Conservation (phyloP, 2,329 filamentous ascomycete genomes). For the Penicillium sclerotigenum region DNA sequence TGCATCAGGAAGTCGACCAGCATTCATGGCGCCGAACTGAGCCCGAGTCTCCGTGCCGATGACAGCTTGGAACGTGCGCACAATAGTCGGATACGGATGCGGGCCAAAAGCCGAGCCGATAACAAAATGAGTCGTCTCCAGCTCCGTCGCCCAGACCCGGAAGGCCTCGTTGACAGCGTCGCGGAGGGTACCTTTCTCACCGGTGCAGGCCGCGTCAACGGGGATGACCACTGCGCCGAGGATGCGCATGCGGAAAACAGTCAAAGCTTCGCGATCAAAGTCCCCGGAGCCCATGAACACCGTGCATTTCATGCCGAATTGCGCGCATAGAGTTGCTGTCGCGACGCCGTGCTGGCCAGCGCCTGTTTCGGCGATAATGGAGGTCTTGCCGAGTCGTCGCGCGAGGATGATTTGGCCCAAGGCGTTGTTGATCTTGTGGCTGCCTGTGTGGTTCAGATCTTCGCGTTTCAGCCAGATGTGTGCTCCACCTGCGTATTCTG, state of each 20-base stretch:
- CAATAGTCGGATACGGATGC: conserved; percentile 90
- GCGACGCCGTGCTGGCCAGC: conserved; percentile 95
- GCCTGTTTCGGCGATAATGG: conserved; percentile 95
- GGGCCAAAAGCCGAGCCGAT: conserved; percentile 94
- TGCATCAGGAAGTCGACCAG: conserved; percentile 75
- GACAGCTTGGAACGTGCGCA: conserved; percentile 77
- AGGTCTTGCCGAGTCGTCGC: conserved; percentile 80
- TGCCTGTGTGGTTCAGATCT: conserved; percentile 93
- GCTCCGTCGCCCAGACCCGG: conserved; percentile 81
- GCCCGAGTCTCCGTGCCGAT: conserved; percentile 89
- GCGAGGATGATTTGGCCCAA: conserved; percentile 90
- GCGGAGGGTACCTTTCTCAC: conserved; percentile 72
- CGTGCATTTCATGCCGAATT: conserved; percentile 95
- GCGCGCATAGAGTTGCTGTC: conserved; percentile 91
- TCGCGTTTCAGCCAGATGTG: conserved; percentile 97
- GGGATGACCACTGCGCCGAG: conserved; percentile 86
- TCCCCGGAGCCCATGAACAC: conserved; percentile 98
- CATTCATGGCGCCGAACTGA: conserved; percentile 72
- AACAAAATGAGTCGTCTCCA: conserved; percentile 92
- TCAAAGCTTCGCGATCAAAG: conserved; percentile 84
- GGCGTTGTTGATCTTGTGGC: conserved; percentile 98
- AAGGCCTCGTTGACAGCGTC: conserved; percentile 91
- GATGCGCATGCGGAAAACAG: conserved; percentile 94
- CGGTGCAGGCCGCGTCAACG: conserved; percentile 50
- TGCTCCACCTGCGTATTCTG: conserved; percentile 80